Conservation (phyloP, 2,329 filamentous ascomycete genomes). For the Emericellopsis cladophorae region DNA sequence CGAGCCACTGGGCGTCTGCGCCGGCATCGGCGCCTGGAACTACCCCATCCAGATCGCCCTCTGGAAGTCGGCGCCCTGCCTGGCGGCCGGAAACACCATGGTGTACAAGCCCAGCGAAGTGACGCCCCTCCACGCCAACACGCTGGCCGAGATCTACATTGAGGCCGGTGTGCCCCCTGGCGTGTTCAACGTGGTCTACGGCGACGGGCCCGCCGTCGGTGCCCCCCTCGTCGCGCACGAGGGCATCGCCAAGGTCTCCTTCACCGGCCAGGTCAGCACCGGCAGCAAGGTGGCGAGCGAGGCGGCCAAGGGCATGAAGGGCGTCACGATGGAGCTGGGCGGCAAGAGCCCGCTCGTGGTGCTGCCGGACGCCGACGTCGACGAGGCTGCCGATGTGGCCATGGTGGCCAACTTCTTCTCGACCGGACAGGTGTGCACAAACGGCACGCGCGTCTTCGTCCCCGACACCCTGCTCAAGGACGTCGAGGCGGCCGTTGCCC, state of each 20-base stretch:
- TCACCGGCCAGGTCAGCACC: conserved; percentile 77
- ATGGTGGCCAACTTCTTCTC: conserved; percentile 95
- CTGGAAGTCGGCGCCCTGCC: conserved; percentile 78
- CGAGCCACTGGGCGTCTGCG: conserved; percentile 71
- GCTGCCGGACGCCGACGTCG: conserved; percentile 66
- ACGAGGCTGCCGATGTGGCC: conserved; percentile 73
- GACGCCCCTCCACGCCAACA: conserved; percentile 69
- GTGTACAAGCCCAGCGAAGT: conserved; percentile 85
- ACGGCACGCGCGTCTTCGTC: conserved; percentile 80
- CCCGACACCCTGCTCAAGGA: conserved; percentile 48
- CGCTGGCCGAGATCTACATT: conserved; percentile 62
- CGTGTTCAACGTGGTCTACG: conserved; percentile 80
- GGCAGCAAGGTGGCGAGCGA: conserved; percentile 69
- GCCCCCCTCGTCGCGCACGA: conserved; percentile 62
- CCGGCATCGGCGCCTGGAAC: conserved; percentile 83
- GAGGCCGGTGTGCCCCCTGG: conserved; percentile 71
- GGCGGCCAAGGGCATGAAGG: conserved; percentile 72
- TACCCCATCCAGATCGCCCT: conserved; percentile 84
- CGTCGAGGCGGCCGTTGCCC: conserved; percentile 56
- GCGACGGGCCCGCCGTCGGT: conserved; percentile 59
- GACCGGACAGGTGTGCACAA: conserved; percentile 85
- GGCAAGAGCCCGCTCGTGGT: conserved; percentile 76
- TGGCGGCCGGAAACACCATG: conserved; percentile 82
- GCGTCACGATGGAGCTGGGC: conserved; percentile 84
- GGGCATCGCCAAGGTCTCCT: conserved; percentile 71